These are phyloP conservation scores for Begonia masoniana DNA, from an alignment of 306 rosid species.

Conservation along the genomic window DNA sequence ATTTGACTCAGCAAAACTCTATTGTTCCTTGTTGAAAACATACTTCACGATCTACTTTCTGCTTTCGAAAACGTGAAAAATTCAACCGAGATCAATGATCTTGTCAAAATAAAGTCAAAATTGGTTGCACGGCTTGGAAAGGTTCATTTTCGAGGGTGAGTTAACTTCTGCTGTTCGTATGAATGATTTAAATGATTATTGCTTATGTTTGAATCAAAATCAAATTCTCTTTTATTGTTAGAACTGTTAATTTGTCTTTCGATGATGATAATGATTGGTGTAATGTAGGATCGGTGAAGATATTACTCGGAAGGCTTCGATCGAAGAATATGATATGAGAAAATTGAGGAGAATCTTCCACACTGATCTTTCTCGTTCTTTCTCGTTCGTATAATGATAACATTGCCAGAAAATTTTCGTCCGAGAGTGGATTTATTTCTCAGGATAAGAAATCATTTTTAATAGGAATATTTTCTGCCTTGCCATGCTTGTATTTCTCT, in stretches of 20 bases:
- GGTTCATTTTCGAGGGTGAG: slow-evolving; percentile 28
- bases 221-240: neutral
- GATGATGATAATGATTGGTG: neutral
- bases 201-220: neutral
- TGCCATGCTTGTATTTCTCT: neutral
- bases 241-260: neutral
- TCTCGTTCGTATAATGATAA: slow-evolving; percentile 24
- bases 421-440: slow-evolving; percentile 18
- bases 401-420: slow-evolving; percentile 10
- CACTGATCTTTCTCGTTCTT: slow-evolving; percentile 19
- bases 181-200: neutral
- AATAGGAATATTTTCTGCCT: slow-evolving; percentile 16
- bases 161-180: neutral
- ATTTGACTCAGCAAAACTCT: neutral
- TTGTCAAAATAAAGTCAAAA: slow-evolving; percentile 8
- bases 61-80: slow-evolving; percentile 14
- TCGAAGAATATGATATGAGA: slow-evolving; percentile 9
- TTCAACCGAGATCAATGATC: slow-evolving; percentile 7
- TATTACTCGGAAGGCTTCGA: slow-evolving; percentile 1
- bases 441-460: slow-evolving; percentile 25
- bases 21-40: slow-evolving; percentile 13
- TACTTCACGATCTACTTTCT: slow-evolving; percentile 17
- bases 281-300: slow-evolving; percentile 20
- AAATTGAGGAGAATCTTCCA: slow-evolving; percentile 17
- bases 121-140: slow-evolving; percentile 32